Evolutionary conservation across 371 early-diverging fungal genomes (phyloP).

Genomic region (Lichtheimia ornata): DNA sequence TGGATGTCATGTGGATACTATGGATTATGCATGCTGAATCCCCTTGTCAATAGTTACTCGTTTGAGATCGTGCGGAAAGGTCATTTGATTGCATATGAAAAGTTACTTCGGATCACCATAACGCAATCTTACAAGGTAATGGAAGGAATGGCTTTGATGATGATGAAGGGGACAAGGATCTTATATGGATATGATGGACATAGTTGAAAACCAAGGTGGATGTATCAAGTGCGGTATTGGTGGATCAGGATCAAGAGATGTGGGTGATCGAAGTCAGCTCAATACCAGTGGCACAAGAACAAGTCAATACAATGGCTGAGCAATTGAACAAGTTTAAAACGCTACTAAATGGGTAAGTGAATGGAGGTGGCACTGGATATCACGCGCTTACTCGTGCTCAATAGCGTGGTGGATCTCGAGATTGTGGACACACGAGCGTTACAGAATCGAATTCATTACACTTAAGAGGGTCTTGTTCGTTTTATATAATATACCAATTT

Average conservation of each 20-base stretch:
- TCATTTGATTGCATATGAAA: conserved; percentile 42
- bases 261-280: conserved; percentile 52
- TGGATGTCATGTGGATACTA: background rate
- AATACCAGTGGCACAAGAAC: conserved; percentile 45
- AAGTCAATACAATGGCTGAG: conserved; percentile 51
- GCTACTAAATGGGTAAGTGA: conserved; percentile 44
- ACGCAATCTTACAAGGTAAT: conserved; percentile 43
- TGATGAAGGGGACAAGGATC: no score
- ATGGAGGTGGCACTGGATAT: background rate
- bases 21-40: no score
- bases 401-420: conserved; percentile 48
- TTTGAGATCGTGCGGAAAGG: conserved; percentile 53
- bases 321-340: conserved; percentile 43
- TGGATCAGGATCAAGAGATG: conserved; percentile 28
- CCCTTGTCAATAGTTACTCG: conserved; percentile 29
- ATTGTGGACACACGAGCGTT: conserved; percentile 50
- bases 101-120: conserved; percentile 38
- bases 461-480: conserved; percentile 7
- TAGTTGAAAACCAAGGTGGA: conserved; percentile 43
- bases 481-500: no score
- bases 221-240: conserved; percentile 27
- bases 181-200: background rate
- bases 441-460: conserved; percentile 49
- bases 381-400: background rate
- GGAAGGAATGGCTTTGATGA: background rate